A percentile compares a stretch with the other conserved stretches of the same genome.
These are phyloP conservation scores for Erysimum pusillum DNA, from an alignment of 441 rosid species.

Conservation along the genomic window DNA sequence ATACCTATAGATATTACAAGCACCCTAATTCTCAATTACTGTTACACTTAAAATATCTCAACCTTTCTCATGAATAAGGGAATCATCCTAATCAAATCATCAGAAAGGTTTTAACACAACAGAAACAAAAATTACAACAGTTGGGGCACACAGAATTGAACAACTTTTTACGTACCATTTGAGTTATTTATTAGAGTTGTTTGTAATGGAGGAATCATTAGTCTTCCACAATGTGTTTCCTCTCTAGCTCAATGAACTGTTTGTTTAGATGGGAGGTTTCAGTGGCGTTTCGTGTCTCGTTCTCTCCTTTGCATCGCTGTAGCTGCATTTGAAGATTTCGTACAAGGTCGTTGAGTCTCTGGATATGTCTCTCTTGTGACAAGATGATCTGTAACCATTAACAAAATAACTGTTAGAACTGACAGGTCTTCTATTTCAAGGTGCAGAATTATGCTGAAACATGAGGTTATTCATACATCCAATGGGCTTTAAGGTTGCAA, in stretches of 20 bases:
- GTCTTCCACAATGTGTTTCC: slow-evolving; percentile 61
- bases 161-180: slow-evolving; percentile 35
- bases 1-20: background rate
- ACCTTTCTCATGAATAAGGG: slow-evolving; percentile 7
- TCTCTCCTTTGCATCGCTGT: slow-evolving; percentile 61
- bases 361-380: slow-evolving; percentile 79
- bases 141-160: background rate
- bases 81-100: slow-evolving; percentile 15
- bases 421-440: background rate
- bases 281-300: slow-evolving; percentile 51
- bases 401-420: background rate
- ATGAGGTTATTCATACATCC: background rate
- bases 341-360: slow-evolving; percentile 76
- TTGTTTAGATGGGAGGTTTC: slow-evolving; percentile 45
- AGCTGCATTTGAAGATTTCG: slow-evolving; percentile 67
- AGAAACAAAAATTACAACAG: slow-evolving; percentile 28
- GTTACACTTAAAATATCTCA: slow-evolving; percentile 8
- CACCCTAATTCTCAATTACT: slow-evolving; percentile 20
- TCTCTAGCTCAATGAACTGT: slow-evolving; percentile 60
- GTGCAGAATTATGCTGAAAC: background rate
- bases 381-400: slow-evolving; percentile 63
- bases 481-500: background rate
- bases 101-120: background rate
- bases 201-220: slow-evolving; percentile 40
- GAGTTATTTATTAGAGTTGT: slow-evolving; percentile 21